Percentiles rank a stretch among this genome's conserved stretches.
Conservation (phyloP, 192 early-diverging fungal genomes). For the Backusella australiensis region DNA sequence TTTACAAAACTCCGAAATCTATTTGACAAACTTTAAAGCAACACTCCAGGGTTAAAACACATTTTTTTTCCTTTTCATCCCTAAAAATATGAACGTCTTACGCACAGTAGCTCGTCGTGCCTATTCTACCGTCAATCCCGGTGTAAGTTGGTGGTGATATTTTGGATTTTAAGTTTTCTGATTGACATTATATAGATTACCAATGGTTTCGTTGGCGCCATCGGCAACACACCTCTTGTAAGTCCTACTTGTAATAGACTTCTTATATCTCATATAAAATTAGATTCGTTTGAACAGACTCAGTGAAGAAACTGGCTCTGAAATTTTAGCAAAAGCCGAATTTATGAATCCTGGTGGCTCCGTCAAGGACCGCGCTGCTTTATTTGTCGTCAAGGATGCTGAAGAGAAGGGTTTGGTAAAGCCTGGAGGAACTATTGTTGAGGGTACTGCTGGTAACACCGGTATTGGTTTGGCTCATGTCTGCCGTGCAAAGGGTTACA, state of each 20-base stretch:
- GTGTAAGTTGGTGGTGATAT: neutral
- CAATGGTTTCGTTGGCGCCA: slow-evolving; percentile 76
- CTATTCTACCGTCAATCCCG: slow-evolving; percentile 19
- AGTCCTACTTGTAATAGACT: slow-evolving; percentile 21
- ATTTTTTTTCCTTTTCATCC: neutral
- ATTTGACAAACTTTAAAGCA: slow-evolving; percentile 5
- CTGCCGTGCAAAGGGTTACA: slow-evolving; percentile 91
- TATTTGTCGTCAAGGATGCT: slow-evolving; percentile 92
- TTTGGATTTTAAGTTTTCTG: neutral
- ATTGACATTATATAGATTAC: slow-evolving; percentile 42
- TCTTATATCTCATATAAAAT: neutral
- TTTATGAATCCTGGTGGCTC: slow-evolving; percentile 97
- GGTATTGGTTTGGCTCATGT: slow-evolving; percentile 96
- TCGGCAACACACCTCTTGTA: slow-evolving; percentile 92
- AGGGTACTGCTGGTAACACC: slow-evolving; percentile 90
- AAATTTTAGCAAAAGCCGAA: slow-evolving; percentile 93
- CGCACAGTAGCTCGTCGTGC: slow-evolving; percentile 17
- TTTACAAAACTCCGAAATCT: slow-evolving; percentile 1
- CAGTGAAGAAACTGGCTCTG: slow-evolving; percentile 77
- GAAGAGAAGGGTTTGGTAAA: slow-evolving; percentile 83
- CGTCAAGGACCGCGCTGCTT: slow-evolving; percentile 95
- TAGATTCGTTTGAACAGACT: slow-evolving; percentile 69
- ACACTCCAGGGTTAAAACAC: neutral
- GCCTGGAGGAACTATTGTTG: slow-evolving; percentile 87
- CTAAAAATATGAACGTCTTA: slow-evolving; percentile 14